phyloP scores from a whole-genome alignment of 164 flowering plant species.

The Platanus orientalis region DNA sequence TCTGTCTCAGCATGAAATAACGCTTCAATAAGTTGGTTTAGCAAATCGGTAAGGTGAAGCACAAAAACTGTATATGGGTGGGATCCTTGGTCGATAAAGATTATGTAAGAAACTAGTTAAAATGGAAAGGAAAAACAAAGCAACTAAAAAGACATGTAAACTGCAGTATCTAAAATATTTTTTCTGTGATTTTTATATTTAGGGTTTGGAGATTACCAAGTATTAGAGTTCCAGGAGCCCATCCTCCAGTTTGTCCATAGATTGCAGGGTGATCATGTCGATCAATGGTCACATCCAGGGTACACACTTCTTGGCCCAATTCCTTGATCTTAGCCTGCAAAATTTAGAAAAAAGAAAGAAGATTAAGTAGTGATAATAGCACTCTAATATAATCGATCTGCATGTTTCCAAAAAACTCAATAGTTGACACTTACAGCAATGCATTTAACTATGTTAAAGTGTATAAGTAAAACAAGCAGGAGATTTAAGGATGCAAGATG shows the following conservation, averaged over 20 bases:
- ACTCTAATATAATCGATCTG: not conserved
- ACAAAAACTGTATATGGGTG: no score
- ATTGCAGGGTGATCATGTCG: conserved; percentile 65
- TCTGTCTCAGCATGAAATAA: no score
- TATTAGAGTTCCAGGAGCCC: conserved; percentile 72
- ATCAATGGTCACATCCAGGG: conserved; percentile 81
- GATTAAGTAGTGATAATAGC: not conserved
- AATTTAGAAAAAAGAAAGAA: not conserved
- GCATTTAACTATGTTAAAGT: not conserved
- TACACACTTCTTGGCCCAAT: conserved; percentile 34
- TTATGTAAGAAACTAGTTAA: no score
- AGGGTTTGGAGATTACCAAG: conserved; percentile 48
- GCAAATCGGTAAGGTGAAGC: no score
- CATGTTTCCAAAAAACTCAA: not conserved
- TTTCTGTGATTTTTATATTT: not conserved
- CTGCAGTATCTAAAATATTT: not conserved
- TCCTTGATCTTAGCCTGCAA: conserved; percentile 35
- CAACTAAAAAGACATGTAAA: not conserved
- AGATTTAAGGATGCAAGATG: not conserved
- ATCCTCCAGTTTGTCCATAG: conserved; percentile 55
- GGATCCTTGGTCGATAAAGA: no score
- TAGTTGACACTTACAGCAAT: no score
- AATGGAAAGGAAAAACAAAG: not conserved
- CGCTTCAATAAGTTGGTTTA: no score
- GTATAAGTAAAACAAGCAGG: not conserved